Conservation (phyloP, 148 eudicot species). For the Chenopodium suecicum region DNA sequence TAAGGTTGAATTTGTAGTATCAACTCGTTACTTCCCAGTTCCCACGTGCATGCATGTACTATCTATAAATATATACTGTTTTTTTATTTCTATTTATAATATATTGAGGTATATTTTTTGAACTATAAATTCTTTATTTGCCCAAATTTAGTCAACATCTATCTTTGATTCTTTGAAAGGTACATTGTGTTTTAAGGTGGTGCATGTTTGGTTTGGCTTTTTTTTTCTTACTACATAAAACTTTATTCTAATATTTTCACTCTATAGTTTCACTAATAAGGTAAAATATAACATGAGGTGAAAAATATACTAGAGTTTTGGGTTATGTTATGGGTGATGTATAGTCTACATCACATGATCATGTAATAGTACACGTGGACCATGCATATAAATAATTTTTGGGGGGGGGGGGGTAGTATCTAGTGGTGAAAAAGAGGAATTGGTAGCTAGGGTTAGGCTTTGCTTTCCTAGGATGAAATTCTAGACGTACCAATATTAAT, state of each 20-base stretch:
- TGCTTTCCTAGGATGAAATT: neutral
- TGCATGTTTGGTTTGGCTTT: neutral
- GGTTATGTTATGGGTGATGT: neutral
- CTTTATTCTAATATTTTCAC: neutral
- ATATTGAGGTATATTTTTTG: neutral
- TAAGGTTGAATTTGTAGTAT: neutral
- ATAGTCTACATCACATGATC: constrained; percentile 22
- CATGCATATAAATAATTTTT: neutral
- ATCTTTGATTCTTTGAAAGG: neutral
- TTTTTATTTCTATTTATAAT: neutral
- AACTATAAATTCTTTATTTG: neutral
- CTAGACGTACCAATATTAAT: constrained; percentile 4
- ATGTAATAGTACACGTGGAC: neutral
- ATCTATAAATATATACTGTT: neutral
- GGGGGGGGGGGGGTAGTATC: neutral
- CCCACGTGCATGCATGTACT: constrained; percentile 19
- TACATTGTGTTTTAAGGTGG: constrained; percentile 23
- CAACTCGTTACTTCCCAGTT: neutral
- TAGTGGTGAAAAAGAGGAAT: neutral
- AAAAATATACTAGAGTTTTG: neutral
- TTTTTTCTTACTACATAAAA: neutral
- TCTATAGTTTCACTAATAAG: constrained; percentile 11
- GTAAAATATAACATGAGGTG: constrained; percentile 11
- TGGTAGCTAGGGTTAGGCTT: neutral
- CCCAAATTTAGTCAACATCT: constrained; percentile 15